Percentiles rank a stretch among this genome's conserved stretches.
phyloP scores from a whole-genome alignment of 257 asterid genomes.

The Solanum sitiens region DNA sequence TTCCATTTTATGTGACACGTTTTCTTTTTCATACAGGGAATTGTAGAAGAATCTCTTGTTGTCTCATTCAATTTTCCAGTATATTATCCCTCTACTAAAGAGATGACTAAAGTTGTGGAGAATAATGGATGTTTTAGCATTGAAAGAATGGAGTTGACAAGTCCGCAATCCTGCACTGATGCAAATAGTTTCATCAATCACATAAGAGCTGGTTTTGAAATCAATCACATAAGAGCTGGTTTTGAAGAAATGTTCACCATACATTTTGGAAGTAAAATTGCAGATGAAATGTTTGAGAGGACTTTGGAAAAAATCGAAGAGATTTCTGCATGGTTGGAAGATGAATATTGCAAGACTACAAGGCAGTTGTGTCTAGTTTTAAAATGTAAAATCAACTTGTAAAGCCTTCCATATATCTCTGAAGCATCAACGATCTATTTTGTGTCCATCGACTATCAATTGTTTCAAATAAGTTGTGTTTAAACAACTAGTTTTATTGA shows the following conservation, averaged over 20 bases:
- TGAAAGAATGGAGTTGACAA: background rate
- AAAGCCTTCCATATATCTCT: too few species aligned
- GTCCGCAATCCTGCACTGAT: background rate
- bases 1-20: background rate
- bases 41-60: background rate
- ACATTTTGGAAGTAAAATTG: slow-evolving; percentile 6
- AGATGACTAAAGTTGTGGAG: background rate
- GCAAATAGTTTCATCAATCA: background rate
- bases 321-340: too few species aligned
- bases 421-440: too few species aligned
- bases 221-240: too few species aligned
- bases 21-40: background rate
- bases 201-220: background rate
- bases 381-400: too few species aligned
- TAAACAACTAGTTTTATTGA: background rate
- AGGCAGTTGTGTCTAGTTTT: too few species aligned
- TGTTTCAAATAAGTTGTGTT: background rate
- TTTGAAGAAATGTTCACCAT: background rate
- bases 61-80: background rate
- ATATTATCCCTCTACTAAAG: background rate
- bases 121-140: background rate
- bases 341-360: too few species aligned
- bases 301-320: too few species aligned
- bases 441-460: too few species aligned
- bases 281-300: slow-evolving; percentile 9